Evolutionary conservation across 257 asterid species (phyloP).

Genomic region (Solanum virginianum): DNA sequence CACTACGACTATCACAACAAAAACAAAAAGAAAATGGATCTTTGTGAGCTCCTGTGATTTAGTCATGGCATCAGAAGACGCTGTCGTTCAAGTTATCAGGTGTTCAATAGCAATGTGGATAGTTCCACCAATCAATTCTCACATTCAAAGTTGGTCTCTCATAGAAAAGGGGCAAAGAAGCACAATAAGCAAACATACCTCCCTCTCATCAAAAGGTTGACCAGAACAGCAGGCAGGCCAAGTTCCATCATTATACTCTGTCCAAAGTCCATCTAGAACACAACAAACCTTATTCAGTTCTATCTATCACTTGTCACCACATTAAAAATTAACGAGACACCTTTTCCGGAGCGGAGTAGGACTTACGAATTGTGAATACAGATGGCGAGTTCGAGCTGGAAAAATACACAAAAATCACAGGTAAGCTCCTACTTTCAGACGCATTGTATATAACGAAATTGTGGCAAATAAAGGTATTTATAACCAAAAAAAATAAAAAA

Average conservation of each 20-base stretch:
- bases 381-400: slow-evolving; percentile 58
- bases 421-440: not conserved
- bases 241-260: slow-evolving; percentile 86
- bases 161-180: not conserved
- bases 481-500: no score
- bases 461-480: not conserved
- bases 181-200: slow-evolving; percentile 23
- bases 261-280: slow-evolving; percentile 82
- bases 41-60: not conserved
- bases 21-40: not conserved
- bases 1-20: not conserved
- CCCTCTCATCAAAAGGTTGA: slow-evolving; percentile 41
- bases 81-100: not conserved
- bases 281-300: not conserved
- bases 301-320: not conserved
- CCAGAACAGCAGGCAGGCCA: slow-evolving; percentile 93
- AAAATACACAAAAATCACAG: slow-evolving; percentile 7
- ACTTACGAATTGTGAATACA: slow-evolving; percentile 84
- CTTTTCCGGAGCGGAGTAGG: not conserved
- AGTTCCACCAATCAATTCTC: not conserved
- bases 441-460: not conserved
- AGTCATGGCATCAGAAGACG: not conserved
- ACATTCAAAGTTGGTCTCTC: not conserved
- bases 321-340: not conserved
- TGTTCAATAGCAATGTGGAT: not conserved